phyloP scores from a whole-genome alignment of 208 protist genomes.

The Naegleria gruberi region DNA sequence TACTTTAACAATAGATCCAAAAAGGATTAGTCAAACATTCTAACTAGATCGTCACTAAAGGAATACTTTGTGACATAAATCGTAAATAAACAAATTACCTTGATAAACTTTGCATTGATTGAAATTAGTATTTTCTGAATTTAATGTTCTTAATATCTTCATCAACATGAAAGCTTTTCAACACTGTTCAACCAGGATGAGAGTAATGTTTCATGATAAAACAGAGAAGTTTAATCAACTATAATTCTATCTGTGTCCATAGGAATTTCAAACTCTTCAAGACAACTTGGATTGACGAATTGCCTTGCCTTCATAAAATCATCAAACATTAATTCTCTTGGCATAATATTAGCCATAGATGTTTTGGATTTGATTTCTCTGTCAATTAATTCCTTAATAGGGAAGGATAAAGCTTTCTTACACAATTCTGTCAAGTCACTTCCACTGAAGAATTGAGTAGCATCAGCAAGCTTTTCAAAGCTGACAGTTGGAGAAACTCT shows the following conservation, averaged over 20 bases:
- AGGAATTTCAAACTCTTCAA: background rate
- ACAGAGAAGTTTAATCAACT: background rate
- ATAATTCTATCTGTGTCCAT: too few species aligned
- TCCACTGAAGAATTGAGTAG: slow-evolving; percentile 71
- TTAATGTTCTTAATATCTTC: background rate
- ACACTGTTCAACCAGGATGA: too few species aligned
- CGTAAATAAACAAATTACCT: background rate
- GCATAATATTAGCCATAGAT: background rate
- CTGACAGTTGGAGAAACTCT: slow-evolving; percentile 7
- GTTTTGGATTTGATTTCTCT: background rate
- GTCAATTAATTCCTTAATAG: background rate
- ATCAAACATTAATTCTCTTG: background rate
- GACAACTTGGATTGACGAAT: background rate
- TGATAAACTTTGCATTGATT: too few species aligned
- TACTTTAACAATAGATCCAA: background rate
- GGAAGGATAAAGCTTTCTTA: slow-evolving; percentile 45
- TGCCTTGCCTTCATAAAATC: background rate
- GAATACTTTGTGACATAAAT: background rate
- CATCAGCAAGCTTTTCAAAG: slow-evolving; percentile 49
- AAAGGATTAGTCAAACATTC: background rate
- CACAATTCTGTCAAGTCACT: slow-evolving; percentile 83
- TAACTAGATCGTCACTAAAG: background rate
- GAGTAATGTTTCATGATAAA: too few species aligned
- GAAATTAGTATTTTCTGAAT: too few species aligned
- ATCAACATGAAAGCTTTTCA: background rate